Conservation (phyloP, 129 eudicot genomes). For the Pseudognaphalium luteoalbum region DNA sequence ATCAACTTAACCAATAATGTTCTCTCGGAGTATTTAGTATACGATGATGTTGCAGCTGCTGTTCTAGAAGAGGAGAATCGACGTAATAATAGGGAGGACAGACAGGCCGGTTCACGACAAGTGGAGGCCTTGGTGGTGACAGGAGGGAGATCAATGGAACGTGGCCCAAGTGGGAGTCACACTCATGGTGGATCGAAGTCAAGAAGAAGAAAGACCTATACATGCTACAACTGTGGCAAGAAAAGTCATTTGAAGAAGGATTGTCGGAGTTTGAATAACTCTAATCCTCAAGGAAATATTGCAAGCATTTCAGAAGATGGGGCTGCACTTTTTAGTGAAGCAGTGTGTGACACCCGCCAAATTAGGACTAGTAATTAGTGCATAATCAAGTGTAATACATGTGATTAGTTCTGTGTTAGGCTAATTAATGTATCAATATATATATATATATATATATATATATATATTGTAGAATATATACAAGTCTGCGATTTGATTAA, state of each 20-base stretch:
- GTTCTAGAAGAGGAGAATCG: background rate
- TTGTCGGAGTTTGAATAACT: no score
- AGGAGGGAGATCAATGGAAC: background rate
- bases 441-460: no score
- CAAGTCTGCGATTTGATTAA: no score
- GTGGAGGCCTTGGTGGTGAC: background rate
- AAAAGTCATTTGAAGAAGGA: no score
- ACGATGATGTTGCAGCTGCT: background rate
- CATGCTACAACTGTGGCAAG: background rate
- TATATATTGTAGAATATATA: no score
- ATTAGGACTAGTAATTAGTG: no score
- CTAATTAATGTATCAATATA: no score
- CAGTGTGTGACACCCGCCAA: no score
- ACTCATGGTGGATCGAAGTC: background rate
- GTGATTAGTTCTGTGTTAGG: no score
- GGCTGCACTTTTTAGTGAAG: background rate
- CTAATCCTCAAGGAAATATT: background rate
- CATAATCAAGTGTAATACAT: no score
- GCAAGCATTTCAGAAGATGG: background rate
- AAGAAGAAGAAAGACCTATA: background rate
- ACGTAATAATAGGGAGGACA: background rate
- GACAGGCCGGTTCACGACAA: background rate
- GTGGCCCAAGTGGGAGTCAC: background rate
- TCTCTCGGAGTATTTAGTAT: background rate
- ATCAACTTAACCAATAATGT: background rate